These are phyloP conservation scores for Neofusicoccum cordaticola DNA, from an alignment of 2,329 filamentous ascomycete genomes.

Conservation along the genomic window DNA sequence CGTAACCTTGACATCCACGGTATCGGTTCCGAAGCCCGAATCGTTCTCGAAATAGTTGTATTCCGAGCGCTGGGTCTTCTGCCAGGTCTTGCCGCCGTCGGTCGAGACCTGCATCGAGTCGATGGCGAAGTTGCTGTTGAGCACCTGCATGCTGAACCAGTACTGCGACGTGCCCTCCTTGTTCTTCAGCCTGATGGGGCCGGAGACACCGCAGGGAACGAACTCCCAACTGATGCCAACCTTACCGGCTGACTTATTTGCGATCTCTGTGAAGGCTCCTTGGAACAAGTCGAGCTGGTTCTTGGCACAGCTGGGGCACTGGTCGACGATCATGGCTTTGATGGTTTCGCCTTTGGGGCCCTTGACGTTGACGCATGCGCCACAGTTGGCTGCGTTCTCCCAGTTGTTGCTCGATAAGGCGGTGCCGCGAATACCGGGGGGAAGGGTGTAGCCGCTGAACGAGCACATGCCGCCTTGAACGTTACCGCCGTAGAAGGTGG, in stretches of 20 bases:
- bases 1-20: conserved; percentile 57
- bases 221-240: conserved; percentile 52
- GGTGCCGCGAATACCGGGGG: conserved; percentile 58
- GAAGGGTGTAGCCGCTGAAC: conserved; percentile 62
- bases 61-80: conserved; percentile 49
- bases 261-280: conserved; percentile 50
- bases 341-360: conserved; percentile 57
- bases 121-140: conserved; percentile 60
- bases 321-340: conserved; percentile 63
- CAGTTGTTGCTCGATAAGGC: conserved; percentile 60
- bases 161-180: conserved; percentile 51
- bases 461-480: conserved; percentile 60
- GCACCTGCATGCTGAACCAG: conserved; percentile 63
- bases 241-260: conserved; percentile 43
- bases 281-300: conserved; percentile 58
- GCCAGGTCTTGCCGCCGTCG: conserved; percentile 60
- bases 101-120: conserved; percentile 59
- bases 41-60: conserved; percentile 61
- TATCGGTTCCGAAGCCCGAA: conserved; percentile 55
- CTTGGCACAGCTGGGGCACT: conserved; percentile 55
- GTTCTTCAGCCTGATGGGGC: conserved; percentile 51
- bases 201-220: conserved; percentile 51
- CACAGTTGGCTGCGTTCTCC: conserved; percentile 56
- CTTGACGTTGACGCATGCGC: conserved; percentile 60
- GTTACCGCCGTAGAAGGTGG: conserved; percentile 39